Base-by-base conservation (phyloP, 768 basidiomycete genomes). In the Tubosaeta sp. region DNA sequence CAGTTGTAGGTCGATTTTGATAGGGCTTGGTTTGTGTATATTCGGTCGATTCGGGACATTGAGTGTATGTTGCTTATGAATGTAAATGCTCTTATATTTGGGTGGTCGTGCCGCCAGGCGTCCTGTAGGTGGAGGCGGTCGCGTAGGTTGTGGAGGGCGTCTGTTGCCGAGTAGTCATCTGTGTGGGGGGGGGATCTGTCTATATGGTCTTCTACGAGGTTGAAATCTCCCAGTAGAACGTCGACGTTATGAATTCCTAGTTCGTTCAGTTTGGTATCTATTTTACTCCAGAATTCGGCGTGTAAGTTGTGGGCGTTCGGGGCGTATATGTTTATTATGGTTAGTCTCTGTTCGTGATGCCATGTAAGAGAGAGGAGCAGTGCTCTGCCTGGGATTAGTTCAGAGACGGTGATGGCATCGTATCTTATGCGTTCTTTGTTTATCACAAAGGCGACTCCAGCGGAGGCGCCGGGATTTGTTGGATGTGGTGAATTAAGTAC, bases 141-240 rank as follows among this genome's bases (percentile, higher is more conserved):
- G 13, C 35, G 35, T 18, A 53, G 24, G 6, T 57, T 39, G 1
- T 52, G 49, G 0, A 76, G 56, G 64, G 31, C 31, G 11, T 31
- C 31, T 11, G 12, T 12, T 11, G 31, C 31, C 1, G 31, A 11
- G 10, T 31, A 31, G 31, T 31, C 31, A 31, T 31, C 31, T 3
- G 11, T 11, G 31, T 54, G 52, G 0, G 49, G 32, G 2, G 75
- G 75, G 0, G 72, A 40, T 0, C 71, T 9, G 48, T 78, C 76
- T 0, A 76, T 48, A 0, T 53, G 16, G 1, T 73, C 70, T 48
- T 78, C 73, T 0, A 71, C 68, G 1, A 77, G 27, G 53, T 80
- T 78, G 36, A 71, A 71, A 51, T 80, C 75, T 0, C 75, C 75
- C 0, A 69, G 29, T 42, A 79, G 51, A 0, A 74, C 12, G 27